Percentiles rank a stretch among this genome's conserved stretches.
Evolutionary conservation across 2,329 filamentous ascomycete genomes (phyloP).

Genomic region (Biscogniauxia mediterranea): DNA sequence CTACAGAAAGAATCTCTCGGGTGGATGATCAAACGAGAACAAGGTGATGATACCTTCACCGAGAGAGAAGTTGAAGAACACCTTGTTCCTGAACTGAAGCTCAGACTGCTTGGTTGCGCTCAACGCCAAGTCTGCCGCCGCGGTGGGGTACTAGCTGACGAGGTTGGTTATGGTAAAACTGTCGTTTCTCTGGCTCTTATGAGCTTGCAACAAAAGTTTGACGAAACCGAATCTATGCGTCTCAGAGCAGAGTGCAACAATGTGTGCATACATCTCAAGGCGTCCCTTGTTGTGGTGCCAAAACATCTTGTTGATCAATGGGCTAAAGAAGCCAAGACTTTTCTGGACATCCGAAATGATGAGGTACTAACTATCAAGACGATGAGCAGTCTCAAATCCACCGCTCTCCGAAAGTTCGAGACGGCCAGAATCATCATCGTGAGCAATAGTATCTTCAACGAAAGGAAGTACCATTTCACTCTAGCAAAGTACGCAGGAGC

Average conservation of each 20-base stretch:
- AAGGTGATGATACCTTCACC: conserved; percentile 21
- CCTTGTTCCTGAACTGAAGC: conserved; percentile 30
- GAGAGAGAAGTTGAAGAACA: conserved; percentile 42
- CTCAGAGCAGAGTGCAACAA: conserved; percentile 7
- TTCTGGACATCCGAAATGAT: conserved; percentile 26
- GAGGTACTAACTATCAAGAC: conserved; percentile 29
- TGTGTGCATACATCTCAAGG: conserved; percentile 31
- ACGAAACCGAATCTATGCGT: conserved; percentile 19
- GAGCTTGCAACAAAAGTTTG: conserved; percentile 26
- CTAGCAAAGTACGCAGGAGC: conserved; percentile 19
- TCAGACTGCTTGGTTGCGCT: conserved; percentile 36
- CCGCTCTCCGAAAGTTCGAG: conserved; percentile 18
- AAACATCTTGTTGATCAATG: conserved; percentile 41
- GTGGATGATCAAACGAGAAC: conserved; percentile 34
- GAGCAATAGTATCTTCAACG: conserved; percentile 28
- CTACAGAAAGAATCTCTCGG: conserved; percentile 30
- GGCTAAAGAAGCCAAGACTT: conserved; percentile 33
- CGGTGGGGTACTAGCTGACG: conserved; percentile 43
- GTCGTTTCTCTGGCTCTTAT: conserved; percentile 40
- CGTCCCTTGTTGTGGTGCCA: conserved; percentile 41
- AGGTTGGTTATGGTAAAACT: conserved; percentile 47
- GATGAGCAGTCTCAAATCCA: conserved; percentile 1
- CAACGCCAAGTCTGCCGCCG: conserved; percentile 24
- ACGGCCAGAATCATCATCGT: conserved; percentile 40
- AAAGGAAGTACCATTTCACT: conserved; percentile 13